These are phyloP conservation scores for Bonia amplexicaulis DNA, from an alignment of 176 grass and related monocot species.

Conservation along the genomic window DNA sequence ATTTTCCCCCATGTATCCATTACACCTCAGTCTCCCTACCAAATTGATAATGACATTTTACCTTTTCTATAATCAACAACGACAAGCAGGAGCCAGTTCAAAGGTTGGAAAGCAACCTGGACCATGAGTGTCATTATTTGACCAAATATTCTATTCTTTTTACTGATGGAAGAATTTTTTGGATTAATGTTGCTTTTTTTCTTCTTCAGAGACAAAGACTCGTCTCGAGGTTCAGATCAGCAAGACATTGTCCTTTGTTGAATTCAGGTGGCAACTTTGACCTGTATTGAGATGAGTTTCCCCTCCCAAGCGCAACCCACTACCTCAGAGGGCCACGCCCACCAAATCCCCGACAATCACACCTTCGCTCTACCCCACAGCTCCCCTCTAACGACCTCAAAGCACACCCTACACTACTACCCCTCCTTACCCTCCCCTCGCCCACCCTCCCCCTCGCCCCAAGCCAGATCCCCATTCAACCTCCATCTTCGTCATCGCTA, in stretches of 20 bases:
- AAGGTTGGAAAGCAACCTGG: constrained; percentile 20
- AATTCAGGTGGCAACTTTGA: constrained; percentile 22
- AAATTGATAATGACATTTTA: constrained; percentile 23
- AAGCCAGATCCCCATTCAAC: too few relatives aligned
- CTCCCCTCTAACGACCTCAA: too few relatives aligned
- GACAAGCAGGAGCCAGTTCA: not conserved
- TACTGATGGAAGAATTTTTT: not conserved
- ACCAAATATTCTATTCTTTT: not conserved
- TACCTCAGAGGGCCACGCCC: too few relatives aligned
- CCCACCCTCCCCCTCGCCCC: too few relatives aligned
- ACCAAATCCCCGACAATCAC: too few relatives aligned
- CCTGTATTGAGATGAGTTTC: too few relatives aligned
- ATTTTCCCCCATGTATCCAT: not conserved
- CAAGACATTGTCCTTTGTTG: not conserved
- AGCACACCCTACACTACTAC: too few relatives aligned
- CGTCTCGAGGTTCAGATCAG: not conserved
- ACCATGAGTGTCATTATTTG: constrained; percentile 1
- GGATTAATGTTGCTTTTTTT: not conserved
- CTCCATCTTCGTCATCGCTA: too few relatives aligned
- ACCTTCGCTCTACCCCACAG: too few relatives aligned
- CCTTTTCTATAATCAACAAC: constrained; percentile 14
- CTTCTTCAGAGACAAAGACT: not conserved
- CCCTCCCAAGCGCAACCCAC: too few relatives aligned
- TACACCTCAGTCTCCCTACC: not conserved
- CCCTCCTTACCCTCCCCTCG: too few relatives aligned